A percentile compares a stretch with the other conserved stretches of the same genome.
Evolutionary conservation across 805 yeast species (phyloP).

Genomic region (Candida yuanshanica): DNA sequence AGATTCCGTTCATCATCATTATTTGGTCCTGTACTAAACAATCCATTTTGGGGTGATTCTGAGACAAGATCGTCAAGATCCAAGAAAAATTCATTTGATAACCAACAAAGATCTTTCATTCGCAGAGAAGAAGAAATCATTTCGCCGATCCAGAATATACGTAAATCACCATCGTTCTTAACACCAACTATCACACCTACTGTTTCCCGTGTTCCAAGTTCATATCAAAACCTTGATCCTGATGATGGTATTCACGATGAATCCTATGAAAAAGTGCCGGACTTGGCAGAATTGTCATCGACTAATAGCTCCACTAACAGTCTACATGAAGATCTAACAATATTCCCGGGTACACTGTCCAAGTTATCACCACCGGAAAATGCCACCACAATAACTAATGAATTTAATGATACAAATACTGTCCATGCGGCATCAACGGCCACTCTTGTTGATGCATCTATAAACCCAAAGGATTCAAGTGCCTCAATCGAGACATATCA

Average conservation of each 20-base stretch:
- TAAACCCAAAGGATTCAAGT: constrained; percentile 1
- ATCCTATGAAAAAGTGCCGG: constrained; percentile 15
- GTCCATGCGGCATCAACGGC: constrained; percentile 4
- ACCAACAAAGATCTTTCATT: constrained; percentile 8
- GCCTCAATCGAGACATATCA: neutral
- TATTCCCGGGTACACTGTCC: constrained; percentile 12
- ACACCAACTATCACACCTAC: constrained; percentile 8
- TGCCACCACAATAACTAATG: neutral
- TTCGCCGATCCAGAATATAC: constrained; percentile 5
- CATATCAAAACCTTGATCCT: constrained; percentile 22
- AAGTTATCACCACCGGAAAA: constrained; percentile 1
- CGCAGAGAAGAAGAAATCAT: constrained; percentile 10
- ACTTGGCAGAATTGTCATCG: constrained; percentile 20
- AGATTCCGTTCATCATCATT: constrained; percentile 23
- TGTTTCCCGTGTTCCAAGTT: constrained; percentile 3
- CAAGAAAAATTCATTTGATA: constrained; percentile 10
- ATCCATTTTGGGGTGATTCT: constrained; percentile 18
- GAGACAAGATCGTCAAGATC: neutral
- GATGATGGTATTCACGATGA: constrained; percentile 19
- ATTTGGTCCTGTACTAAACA: constrained; percentile 21
- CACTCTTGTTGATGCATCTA: constrained; percentile 3
- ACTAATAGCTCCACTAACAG: constrained; percentile 21
- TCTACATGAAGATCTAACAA: constrained; percentile 10
- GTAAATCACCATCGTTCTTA: constrained; percentile 1
- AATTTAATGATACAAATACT: constrained; percentile 4